Evolutionary conservation across 108 stramenopile genomes (phyloP).

Genomic region (Epithemia pelagica): DNA sequence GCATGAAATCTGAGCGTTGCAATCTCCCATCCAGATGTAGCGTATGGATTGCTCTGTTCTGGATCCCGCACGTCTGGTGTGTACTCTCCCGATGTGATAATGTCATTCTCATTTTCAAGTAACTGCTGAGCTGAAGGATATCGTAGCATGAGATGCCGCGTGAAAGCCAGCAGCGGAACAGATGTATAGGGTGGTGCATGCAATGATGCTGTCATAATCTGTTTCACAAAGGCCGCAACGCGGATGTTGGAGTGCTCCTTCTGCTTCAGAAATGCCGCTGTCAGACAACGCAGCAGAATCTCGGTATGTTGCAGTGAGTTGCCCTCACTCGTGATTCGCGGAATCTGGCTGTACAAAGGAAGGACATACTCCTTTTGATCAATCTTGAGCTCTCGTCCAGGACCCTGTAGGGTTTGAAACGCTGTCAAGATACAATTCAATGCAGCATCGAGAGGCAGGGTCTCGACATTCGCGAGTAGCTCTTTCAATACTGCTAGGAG

Average conservation of each 20-base stretch:
- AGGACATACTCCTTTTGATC: slow-evolving; percentile 80
- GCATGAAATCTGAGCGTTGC: slow-evolving; percentile 57
- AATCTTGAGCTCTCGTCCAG: slow-evolving; percentile 73
- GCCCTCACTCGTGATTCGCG: slow-evolving; percentile 26
- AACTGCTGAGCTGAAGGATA: slow-evolving; percentile 59
- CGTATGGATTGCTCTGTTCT: slow-evolving; percentile 72
- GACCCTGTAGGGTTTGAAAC: slow-evolving; percentile 77
- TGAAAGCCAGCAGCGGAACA: slow-evolving; percentile 65
- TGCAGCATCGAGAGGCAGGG: slow-evolving; percentile 62
- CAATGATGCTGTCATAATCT: slow-evolving; percentile 57
- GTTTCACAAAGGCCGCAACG: slow-evolving; percentile 73
- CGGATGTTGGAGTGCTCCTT: slow-evolving; percentile 67
- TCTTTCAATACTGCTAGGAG: slow-evolving; percentile 69
- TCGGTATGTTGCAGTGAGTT: slow-evolving; percentile 26
- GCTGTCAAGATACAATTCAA: slow-evolving; percentile 78
- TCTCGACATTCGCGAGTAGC: slow-evolving; percentile 52
- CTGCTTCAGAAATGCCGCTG: slow-evolving; percentile 69
- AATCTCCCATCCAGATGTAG: slow-evolving; percentile 80
- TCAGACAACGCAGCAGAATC: slow-evolving; percentile 53
- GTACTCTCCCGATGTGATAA: slow-evolving; percentile 67
- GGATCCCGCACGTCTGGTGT: slow-evolving; percentile 67
- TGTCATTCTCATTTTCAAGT: slow-evolving; percentile 82
- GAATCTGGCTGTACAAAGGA: slow-evolving; percentile 66
- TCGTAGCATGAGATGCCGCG: slow-evolving; percentile 60
- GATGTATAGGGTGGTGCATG: slow-evolving; percentile 58